These are phyloP conservation scores for Phytophthora capsici DNA, from an alignment of 352 stramenopile species.

Conservation along the genomic window DNA sequence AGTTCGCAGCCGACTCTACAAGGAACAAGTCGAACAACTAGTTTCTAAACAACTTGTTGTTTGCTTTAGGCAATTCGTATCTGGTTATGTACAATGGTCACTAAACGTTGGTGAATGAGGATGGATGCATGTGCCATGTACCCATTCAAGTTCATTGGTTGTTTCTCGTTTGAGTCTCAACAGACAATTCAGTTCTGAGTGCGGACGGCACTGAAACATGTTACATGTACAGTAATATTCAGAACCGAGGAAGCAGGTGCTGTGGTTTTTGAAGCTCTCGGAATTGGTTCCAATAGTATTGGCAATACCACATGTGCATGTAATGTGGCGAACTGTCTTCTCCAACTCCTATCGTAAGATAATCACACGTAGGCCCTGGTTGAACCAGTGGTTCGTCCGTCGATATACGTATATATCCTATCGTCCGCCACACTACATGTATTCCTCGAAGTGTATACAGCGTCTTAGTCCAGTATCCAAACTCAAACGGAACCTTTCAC, in stretches of 20 bases:
- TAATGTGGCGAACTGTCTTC: constrained; percentile 18
- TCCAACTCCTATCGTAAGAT: constrained; percentile 26
- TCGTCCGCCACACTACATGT: constrained; percentile 14
- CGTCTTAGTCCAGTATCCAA: constrained; percentile 16
- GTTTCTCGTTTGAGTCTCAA: constrained; percentile 5
- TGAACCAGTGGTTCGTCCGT: too few species aligned
- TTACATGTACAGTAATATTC: background rate
- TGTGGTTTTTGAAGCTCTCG: background rate
- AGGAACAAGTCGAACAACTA: too few species aligned
- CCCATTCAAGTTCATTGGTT: constrained; percentile 16
- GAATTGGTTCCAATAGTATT: constrained; percentile 6
- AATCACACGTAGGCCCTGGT: too few species aligned
- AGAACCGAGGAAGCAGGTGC: background rate
- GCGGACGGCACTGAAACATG: background rate
- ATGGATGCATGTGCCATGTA: background rate
- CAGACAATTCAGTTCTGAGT: constrained; percentile 12
- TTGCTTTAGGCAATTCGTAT: too few species aligned
- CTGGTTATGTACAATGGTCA: too few species aligned
- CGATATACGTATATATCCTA: too few species aligned
- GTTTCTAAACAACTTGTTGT: too few species aligned
- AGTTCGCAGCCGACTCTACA: too few species aligned
- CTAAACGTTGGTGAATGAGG: background rate
- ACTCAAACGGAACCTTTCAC: constrained; percentile 2
- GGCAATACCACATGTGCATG: too few species aligned
- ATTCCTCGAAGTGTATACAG: too few species aligned